Conservation (phyloP, 306 rosid species). For the Cucurbita moschata region DNA sequence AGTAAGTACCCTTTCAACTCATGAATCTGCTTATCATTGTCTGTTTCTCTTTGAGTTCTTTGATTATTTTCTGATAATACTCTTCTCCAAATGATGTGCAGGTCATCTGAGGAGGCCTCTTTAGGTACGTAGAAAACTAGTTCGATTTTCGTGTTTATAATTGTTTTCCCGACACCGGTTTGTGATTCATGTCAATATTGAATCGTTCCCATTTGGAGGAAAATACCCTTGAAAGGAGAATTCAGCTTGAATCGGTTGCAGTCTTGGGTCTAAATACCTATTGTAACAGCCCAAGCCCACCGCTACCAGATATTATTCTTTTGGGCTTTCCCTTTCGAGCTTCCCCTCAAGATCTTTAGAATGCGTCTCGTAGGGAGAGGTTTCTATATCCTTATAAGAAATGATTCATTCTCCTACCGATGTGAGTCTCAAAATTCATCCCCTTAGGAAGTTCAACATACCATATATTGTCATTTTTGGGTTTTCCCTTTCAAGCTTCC, state of each 20-base stretch:
- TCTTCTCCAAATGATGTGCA: slow-evolving; percentile 17
- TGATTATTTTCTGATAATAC: neutral
- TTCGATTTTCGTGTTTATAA: neutral
- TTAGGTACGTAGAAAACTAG: slow-evolving; percentile 46
- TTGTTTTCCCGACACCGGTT: neutral
- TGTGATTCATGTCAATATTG: neutral
- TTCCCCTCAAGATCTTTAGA: too few relatives aligned
- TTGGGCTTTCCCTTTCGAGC: too few relatives aligned
- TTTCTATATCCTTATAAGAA: too few relatives aligned
- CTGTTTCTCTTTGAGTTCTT: neutral
- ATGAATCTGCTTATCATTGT: neutral
- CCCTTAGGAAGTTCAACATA: too few relatives aligned
- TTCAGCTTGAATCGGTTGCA: neutral
- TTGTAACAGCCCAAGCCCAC: too few relatives aligned
- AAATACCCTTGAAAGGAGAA: neutral
- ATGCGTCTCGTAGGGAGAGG: too few relatives aligned
- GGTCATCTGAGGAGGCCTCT: slow-evolving; percentile 67
- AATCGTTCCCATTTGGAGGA: neutral
- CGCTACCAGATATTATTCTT: too few relatives aligned
- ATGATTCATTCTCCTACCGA: too few relatives aligned
- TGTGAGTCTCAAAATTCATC: too few relatives aligned
- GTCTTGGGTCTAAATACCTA: neutral
- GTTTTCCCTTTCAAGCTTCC: too few relatives aligned
- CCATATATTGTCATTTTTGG: too few relatives aligned
- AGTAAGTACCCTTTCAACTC: slow-evolving; percentile 24